phyloP scores from a whole-genome alignment of 495 filamentous ascomycete species.

The Pyrenula aspistea region DNA sequence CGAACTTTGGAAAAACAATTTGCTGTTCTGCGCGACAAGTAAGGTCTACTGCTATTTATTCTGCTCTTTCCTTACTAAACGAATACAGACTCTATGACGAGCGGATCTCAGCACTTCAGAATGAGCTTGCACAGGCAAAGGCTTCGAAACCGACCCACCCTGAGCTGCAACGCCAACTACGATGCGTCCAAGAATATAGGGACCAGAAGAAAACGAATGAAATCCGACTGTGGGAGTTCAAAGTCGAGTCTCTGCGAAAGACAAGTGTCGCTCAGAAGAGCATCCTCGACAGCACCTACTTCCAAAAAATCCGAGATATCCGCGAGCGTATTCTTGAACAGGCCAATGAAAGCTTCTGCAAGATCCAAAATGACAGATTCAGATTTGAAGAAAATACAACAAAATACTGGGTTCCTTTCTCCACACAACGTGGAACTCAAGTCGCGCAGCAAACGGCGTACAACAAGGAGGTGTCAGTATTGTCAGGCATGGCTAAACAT shows the following conservation, averaged over 20 bases:
- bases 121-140: slow-evolving; percentile 72
- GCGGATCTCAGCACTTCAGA: slow-evolving; percentile 63
- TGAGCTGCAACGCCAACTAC: slow-evolving; percentile 74
- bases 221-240: slow-evolving; percentile 56
- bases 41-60: slow-evolving; percentile 15
- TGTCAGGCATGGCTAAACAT: slow-evolving; percentile 86
- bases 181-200: slow-evolving; percentile 67
- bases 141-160: slow-evolving; percentile 72
- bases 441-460: slow-evolving; percentile 72
- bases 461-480: slow-evolving; percentile 83
- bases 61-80: slow-evolving; percentile 6
- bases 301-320: slow-evolving; percentile 68
- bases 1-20: slow-evolving; percentile 73
- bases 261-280: slow-evolving; percentile 67
- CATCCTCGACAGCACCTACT: slow-evolving; percentile 76
- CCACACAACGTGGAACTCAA: slow-evolving; percentile 55
- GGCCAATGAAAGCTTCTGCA: slow-evolving; percentile 76
- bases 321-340: slow-evolving; percentile 68
- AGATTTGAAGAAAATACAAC: slow-evolving; percentile 69
- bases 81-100: slow-evolving; percentile 69
- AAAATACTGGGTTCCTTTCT: slow-evolving; percentile 66
- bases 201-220: slow-evolving; percentile 70
- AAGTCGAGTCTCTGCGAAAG: slow-evolving; percentile 55
- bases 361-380: slow-evolving; percentile 82
- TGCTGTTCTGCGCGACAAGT: slow-evolving; percentile 77